phyloP scores from a whole-genome alignment of 306 rosid species.

The Argentina anserina region DNA sequence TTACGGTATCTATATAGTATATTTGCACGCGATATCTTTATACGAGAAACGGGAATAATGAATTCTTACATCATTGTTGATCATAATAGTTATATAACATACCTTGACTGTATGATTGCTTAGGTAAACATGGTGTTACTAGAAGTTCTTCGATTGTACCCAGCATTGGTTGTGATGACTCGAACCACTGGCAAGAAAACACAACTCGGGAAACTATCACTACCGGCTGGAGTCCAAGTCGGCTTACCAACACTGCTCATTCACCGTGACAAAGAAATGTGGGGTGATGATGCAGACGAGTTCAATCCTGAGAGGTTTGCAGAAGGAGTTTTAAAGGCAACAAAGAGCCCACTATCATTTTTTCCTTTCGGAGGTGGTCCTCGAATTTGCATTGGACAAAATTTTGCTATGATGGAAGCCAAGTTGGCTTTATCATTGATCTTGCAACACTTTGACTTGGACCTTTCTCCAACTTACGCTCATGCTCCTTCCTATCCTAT shows the following conservation, averaged over 20 bases:
- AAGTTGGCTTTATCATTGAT: slow-evolving; percentile 43
- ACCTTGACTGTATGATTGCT: neutral
- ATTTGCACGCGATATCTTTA: no score
- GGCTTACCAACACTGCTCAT: slow-evolving; percentile 28
- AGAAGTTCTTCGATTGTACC: slow-evolving; percentile 30
- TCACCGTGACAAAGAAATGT: slow-evolving; percentile 40
- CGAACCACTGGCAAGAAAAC: slow-evolving; percentile 6
- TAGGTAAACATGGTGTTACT: slow-evolving; percentile 37
- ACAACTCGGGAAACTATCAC: slow-evolving; percentile 5
- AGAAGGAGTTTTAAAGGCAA: slow-evolving; percentile 48
- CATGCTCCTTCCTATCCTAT: slow-evolving; percentile 20
- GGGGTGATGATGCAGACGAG: slow-evolving; percentile 55
- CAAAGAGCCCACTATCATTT: slow-evolving; percentile 34
- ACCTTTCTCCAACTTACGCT: slow-evolving; percentile 34
- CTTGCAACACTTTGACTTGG: slow-evolving; percentile 36
- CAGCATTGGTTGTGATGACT: neutral
- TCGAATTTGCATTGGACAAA: slow-evolving; percentile 57
- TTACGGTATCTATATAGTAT: neutral
- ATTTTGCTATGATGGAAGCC: slow-evolving; percentile 41
- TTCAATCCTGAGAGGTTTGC: slow-evolving; percentile 64
- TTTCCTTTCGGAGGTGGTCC: slow-evolving; percentile 68
- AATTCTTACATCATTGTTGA: neutral
- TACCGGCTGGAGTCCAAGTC: slow-evolving; percentile 34
- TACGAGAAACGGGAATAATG: no score
- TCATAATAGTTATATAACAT: neutral